These are phyloP conservation scores for Metschnikowia anglica DNA, from an alignment of 805 yeast species.

Conservation along the genomic window DNA sequence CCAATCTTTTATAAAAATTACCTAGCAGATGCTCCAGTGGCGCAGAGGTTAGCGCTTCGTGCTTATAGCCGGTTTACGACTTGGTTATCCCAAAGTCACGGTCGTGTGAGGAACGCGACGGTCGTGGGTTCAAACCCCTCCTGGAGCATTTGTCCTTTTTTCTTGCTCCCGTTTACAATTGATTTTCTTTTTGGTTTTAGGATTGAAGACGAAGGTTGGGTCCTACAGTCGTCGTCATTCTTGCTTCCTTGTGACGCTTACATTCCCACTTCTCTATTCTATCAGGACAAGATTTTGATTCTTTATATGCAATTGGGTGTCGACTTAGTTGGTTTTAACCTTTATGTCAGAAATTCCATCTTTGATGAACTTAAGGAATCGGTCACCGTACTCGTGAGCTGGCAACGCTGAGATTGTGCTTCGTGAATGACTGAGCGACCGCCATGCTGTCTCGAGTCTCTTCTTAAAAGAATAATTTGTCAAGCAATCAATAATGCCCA, in stretches of 20 bases:
- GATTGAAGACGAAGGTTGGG: too few species aligned
- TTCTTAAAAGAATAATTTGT: constrained; percentile 77
- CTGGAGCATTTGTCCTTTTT: constrained; percentile 48
- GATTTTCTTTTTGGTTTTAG: not conserved
- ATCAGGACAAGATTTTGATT: not conserved
- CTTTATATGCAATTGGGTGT: not conserved
- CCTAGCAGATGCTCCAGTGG: constrained; percentile 42
- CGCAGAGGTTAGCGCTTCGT: constrained; percentile 58
- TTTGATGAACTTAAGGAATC: constrained; percentile 73
- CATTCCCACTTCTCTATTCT: not conserved
- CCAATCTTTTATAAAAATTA: not conserved
- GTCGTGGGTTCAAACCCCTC: constrained; percentile 57
- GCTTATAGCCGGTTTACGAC: constrained; percentile 48
- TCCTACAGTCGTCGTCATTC: too few species aligned
- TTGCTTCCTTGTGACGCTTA: too few species aligned
- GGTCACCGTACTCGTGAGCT: constrained; percentile 82
- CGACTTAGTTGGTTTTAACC: constrained; percentile 9
- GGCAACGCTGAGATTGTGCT: constrained; percentile 85
- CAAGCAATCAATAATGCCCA: constrained; percentile 92
- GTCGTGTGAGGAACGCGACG: constrained; percentile 57
- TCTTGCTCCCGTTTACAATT: constrained; percentile 8
- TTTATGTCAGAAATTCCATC: constrained; percentile 24
- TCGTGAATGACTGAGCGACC: constrained; percentile 67
- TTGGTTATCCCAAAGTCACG: constrained; percentile 49
- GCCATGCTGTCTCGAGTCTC: constrained; percentile 80